Base-by-base conservation (phyloP, 1,284 basidiomycete species). In the Moniliella sp. region DNA sequence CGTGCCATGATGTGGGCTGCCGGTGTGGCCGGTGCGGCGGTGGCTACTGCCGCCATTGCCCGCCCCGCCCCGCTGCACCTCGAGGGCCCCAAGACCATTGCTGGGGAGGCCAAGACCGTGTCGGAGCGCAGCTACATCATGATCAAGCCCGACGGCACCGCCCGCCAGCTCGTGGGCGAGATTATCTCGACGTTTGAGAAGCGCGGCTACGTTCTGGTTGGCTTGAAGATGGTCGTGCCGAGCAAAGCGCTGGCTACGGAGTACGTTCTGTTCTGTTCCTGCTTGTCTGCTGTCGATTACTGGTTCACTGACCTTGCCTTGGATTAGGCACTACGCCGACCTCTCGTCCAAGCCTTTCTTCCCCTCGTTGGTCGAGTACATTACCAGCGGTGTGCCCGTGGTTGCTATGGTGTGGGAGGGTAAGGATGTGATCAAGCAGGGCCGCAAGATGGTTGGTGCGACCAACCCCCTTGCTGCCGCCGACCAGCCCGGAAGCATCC, bases 331-430 rank as follows among this genome's bases (percentile, higher is more conserved):
- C 48, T 59, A 59, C 49, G 42, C 41, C 34, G 56, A 59, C 40
- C 54, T 59, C 37, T 56, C 56, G 52, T 54, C 50, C 37, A 59
- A 59, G 45, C 42, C 47, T 33, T 59, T 59, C 50, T 59, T 57
- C 52, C 48, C 51, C 30, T 54, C 54, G 26, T 46, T 59, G 33
- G 42, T 57, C 44, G 53, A 57, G 51, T 40, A 28, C 34, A 81
- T 93, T 23, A n/a, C 21, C 21, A 23, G 86, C 71, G 74, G 36
- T 74, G 80, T 43, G 88, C 88, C 44, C 51, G 88, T 99, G 50
- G 76, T 91, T 57, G 80, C 72, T 58, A 91, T 93, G 75, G 88
- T 88, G 57, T 93, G 83, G 73, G 72, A 93, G 67, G 88, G 88
- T 52, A 75, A 86, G 56, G 82, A 55, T 36, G 52, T 52, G 31